These are phyloP conservation scores for Microglena sp. DNA, from an alignment of 139 green algal genomes.

Conservation along the genomic window DNA sequence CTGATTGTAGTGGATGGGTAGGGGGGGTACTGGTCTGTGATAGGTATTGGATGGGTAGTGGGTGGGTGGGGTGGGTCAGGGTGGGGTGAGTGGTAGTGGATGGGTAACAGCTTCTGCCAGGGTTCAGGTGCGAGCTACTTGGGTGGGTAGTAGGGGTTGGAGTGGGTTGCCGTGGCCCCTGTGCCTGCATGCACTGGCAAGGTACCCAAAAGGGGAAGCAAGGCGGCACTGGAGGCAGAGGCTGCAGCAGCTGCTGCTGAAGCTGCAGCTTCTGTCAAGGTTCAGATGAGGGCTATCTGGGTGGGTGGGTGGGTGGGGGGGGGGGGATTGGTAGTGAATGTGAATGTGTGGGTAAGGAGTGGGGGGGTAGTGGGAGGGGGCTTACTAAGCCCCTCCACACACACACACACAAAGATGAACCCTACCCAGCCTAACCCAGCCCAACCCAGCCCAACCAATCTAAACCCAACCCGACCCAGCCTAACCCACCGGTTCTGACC, in stretches of 20 bases:
- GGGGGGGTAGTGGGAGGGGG: background rate
- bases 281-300: background rate
- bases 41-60: too few species aligned
- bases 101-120: too few species aligned
- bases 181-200: constrained; percentile 9
- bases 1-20: too few species aligned
- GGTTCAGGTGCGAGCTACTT: too few species aligned
- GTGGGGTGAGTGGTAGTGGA: too few species aligned
- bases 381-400: background rate
- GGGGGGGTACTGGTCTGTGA: too few species aligned
- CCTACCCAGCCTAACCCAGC: too few species aligned
- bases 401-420: constrained; percentile 1
- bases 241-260: constrained; percentile 4
- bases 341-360: background rate
- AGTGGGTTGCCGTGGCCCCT: constrained; percentile 19
- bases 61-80: too few species aligned
- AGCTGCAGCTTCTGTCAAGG: background rate
- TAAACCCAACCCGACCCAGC: too few species aligned
- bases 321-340: background rate
- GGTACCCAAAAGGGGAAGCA: background rate
- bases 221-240: too few species aligned
- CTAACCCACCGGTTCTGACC: too few species aligned
- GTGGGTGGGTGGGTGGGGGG: background rate
- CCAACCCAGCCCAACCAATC: too few species aligned
- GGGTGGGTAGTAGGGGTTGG: constrained; percentile 6